Percentiles rank a stretch among this genome's conserved stretches.
Conservation (phyloP, 2,329 filamentous ascomycete genomes). For the Penicillium sclerotigenum region DNA sequence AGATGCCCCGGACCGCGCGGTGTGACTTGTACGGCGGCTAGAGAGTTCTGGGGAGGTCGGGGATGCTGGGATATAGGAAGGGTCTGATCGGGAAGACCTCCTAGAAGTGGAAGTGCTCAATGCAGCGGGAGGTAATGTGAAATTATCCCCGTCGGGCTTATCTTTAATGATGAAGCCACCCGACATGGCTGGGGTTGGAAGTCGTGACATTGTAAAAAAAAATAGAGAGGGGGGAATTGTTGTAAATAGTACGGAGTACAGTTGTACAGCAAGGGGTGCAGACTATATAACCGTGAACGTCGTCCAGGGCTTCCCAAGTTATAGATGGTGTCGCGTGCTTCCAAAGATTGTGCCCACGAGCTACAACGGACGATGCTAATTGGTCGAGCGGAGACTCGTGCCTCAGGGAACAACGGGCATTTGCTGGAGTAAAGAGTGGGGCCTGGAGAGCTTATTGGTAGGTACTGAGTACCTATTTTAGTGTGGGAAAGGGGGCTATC, state of each 20-base stretch:
- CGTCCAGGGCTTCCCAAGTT: not conserved
- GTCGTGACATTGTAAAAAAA: conserved; percentile 32
- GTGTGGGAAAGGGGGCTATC: not conserved
- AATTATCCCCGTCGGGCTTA: conserved; percentile 33
- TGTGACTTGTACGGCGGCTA: conserved; percentile 19
- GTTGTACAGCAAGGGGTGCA: conserved; percentile 4
- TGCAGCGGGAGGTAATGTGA: conserved; percentile 39
- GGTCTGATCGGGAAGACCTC: conserved; percentile 31
- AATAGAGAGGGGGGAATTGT: not conserved
- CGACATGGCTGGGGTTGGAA: conserved; percentile 40
- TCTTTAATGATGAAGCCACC: conserved; percentile 40
- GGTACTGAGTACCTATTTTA: not conserved
- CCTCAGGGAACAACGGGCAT: conserved; percentile 27
- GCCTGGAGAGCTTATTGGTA: conserved; percentile 23
- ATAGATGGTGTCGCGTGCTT: conserved; percentile 37
- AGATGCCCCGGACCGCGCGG: conserved; percentile 31
- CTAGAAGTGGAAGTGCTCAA: conserved; percentile 29
- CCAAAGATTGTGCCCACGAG: conserved; percentile 30
- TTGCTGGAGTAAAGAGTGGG: conserved; percentile 21
- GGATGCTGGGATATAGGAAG: conserved; percentile 32
- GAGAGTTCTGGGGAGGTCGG: conserved; percentile 34
- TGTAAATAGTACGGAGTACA: conserved; percentile 1
- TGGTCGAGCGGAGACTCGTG: conserved; percentile 24
- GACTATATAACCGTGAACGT: conserved; percentile 14
- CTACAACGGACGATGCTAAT: conserved; percentile 21